Percentiles rank a stretch among this genome's conserved stretches.
phyloP scores from a whole-genome alignment of 306 rosid species.

The Prunus persica region Prunus_persica_NCBIv2 NC_034009.1:22849001-22849500 shows the following conservation, averaged over 20 bases:
- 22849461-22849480: conserved; percentile 32
- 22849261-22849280: conserved; percentile 42
- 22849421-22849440: too few species aligned
- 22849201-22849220: conserved; percentile 36
- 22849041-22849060: too few species aligned
- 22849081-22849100: too few species aligned
- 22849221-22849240: conserved; percentile 33
- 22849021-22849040: neutral
- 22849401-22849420: too few species aligned
- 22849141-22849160: too few species aligned
- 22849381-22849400: too few species aligned
- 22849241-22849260: conserved; percentile 59
- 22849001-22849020: conserved; percentile 8
- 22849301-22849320: neutral
- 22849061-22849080: too few species aligned
- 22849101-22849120: too few species aligned
- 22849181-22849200: conserved; percentile 45
- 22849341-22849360: conserved; percentile 40
- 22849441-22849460: conserved; percentile 25
- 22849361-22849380: too few species aligned
- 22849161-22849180: neutral
- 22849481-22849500: conserved; percentile 39
- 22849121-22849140: too few species aligned
- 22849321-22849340: conserved; percentile 21
- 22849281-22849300: conserved; percentile 45